These are phyloP conservation scores for Arxiozyma bovina DNA, from an alignment of 1,139 yeast genomes.

Conservation along the genomic window DNA sequence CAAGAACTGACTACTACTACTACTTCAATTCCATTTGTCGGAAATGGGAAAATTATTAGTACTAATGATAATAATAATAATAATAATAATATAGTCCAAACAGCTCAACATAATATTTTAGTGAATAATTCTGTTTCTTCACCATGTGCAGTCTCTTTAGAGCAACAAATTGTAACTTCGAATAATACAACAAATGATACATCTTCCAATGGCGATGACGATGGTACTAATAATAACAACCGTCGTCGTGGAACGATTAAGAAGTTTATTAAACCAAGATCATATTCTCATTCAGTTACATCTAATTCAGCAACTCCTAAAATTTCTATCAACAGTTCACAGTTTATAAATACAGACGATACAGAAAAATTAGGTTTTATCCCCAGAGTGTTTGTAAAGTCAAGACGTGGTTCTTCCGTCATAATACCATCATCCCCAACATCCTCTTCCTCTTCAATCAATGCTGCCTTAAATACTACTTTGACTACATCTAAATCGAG, in stretches of 20 bases:
- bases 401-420: conserved; percentile 29
- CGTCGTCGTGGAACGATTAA: neutral
- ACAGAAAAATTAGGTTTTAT: conserved; percentile 29
- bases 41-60: neutral
- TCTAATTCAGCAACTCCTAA: conserved; percentile 2
- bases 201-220: neutral
- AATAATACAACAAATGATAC: too few relatives aligned
- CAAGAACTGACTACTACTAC: neutral
- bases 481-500: conserved; percentile 23
- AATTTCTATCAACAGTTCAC: conserved; percentile 2
- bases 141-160: neutral
- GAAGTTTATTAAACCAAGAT: conserved; percentile 25
- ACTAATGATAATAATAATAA: too few relatives aligned
- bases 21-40: neutral
- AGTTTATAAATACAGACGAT: neutral
- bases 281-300: conserved; percentile 21
- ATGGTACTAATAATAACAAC: conserved; percentile 1
- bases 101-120: neutral
- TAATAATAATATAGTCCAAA: neutral
- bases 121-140: neutral
- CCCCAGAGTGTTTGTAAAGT: conserved; percentile 30
- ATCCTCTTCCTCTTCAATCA: conserved; percentile 9
- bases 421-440: conserved; percentile 7
- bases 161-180: neutral
- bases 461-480: conserved; percentile 13